Conservation (phyloP, 140 eudicot species). For the Anethum foeniculum region DNA sequence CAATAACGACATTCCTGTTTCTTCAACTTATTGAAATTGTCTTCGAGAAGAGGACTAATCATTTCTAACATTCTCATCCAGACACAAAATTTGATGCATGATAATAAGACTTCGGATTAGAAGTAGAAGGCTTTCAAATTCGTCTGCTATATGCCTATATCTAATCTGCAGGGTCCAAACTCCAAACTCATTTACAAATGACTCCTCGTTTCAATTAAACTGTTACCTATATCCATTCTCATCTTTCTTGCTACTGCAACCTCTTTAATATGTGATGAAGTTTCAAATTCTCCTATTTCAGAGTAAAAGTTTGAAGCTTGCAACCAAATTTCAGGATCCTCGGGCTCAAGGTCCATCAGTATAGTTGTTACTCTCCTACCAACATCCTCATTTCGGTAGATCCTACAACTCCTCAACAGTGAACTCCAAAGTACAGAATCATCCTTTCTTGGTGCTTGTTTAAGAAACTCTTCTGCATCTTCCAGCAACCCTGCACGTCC, state of each 20-base stretch:
- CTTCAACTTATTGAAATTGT: background rate
- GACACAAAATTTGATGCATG: background rate
- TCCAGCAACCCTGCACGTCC: conserved; percentile 66
- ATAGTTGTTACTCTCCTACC: conserved; percentile 38
- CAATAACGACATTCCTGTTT: background rate
- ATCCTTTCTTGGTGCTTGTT: conserved; percentile 24
- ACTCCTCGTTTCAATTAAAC: conserved; percentile 32
- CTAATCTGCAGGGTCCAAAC: background rate
- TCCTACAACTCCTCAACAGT: conserved; percentile 59
- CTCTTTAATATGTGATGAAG: conserved; percentile 39
- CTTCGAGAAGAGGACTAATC: background rate
- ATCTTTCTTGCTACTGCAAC: conserved; percentile 45
- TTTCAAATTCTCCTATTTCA: conserved; percentile 54
- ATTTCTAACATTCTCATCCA: background rate
- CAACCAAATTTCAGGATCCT: conserved; percentile 46
- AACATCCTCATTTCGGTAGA: conserved; percentile 37
- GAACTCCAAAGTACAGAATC: conserved; percentile 55
- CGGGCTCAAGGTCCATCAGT: conserved; percentile 48
- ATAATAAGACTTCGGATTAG: background rate
- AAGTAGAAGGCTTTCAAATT: background rate
- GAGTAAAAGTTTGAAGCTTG: conserved; percentile 50
- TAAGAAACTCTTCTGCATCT: conserved; percentile 55
- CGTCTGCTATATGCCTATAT: background rate
- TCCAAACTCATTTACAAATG: background rate
- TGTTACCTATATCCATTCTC: conserved; percentile 39